Percentiles rank a stretch among this genome's conserved stretches.
Evolutionary conservation across 164 flowering plant genomes (phyloP).

Genomic region (Vitis amurensis): DNA sequence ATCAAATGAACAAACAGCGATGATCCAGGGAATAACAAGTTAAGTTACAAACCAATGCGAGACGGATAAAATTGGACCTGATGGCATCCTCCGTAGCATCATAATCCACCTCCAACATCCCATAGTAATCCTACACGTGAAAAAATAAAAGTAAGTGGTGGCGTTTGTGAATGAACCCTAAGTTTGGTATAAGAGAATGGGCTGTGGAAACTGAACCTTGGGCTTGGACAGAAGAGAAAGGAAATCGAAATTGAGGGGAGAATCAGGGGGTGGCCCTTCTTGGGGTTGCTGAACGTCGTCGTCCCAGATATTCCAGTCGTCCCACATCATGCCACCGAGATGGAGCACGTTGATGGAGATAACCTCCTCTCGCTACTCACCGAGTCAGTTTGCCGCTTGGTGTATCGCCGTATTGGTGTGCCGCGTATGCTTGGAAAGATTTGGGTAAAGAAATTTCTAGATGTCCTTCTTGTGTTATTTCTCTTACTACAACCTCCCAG

Average conservation of each 20-base stretch:
- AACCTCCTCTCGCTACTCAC: too few species aligned
- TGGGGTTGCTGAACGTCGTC: constrained; percentile 6
- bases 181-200: not conserved
- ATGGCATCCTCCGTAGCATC: constrained; percentile 85
- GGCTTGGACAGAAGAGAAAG: constrained; percentile 40
- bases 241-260: constrained; percentile 43
- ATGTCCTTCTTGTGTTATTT: too few species aligned
- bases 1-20: not conserved
- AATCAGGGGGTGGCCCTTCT: constrained; percentile 18
- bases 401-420: too few species aligned
- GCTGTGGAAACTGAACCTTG: constrained; percentile 33
- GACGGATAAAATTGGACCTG: constrained; percentile 87
- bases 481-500: too few species aligned
- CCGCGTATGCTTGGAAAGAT: too few species aligned
- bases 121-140: constrained; percentile 65
- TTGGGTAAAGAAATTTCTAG: too few species aligned
- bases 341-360: too few species aligned
- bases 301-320: constrained; percentile 19
- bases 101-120: constrained; percentile 71
- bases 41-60: constrained; percentile 73
- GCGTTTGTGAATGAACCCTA: not conserved
- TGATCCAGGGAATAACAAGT: not conserved
- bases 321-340: constrained; percentile 33
- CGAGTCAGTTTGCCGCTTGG: too few species aligned
- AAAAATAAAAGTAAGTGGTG: not conserved